These are phyloP conservation scores for Tricholoma sp. DNA, from an alignment of 768 basidiomycete species.

Conservation along the genomic window DNA sequence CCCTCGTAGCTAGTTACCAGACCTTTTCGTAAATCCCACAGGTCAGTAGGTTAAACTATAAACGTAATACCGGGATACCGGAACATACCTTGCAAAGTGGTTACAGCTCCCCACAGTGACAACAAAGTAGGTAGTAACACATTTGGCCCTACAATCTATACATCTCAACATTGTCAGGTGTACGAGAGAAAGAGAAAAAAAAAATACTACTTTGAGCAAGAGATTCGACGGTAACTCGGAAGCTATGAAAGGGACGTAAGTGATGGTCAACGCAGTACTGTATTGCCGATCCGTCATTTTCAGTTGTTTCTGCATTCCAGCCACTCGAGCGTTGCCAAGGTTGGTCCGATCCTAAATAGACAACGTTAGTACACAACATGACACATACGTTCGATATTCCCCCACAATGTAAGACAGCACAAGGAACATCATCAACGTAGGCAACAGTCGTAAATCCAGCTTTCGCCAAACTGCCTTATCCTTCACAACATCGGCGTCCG, in stretches of 20 bases:
- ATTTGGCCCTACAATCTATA: slow-evolving; percentile 14
- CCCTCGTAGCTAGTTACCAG: slow-evolving; percentile 40
- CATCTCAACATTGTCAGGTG: not conserved
- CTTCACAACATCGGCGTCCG: not conserved
- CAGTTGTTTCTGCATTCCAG: slow-evolving; percentile 52
- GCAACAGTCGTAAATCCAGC: slow-evolving; percentile 32
- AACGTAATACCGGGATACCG: not conserved
- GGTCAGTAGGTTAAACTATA: not conserved
- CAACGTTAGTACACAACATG: not conserved
- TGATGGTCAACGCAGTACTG: slow-evolving; percentile 43
- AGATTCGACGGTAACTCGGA: slow-evolving; percentile 62
- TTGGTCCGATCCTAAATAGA: slow-evolving; percentile 44
- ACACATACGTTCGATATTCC: not conserved
- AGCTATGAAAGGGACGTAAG: slow-evolving; percentile 49
- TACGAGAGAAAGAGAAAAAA: not conserved
- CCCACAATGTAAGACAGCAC: slow-evolving; percentile 22
- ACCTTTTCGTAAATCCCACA: slow-evolving; percentile 23
- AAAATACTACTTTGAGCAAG: slow-evolving; percentile 46
- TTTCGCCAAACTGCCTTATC: slow-evolving; percentile 23
- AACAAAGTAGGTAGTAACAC: slow-evolving; percentile 46
- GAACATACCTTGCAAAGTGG: slow-evolving; percentile 59
- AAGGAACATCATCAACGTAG: slow-evolving; percentile 30
- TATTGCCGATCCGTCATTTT: slow-evolving; percentile 46
- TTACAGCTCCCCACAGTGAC: slow-evolving; percentile 59
- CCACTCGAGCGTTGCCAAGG: slow-evolving; percentile 56